phyloP scores from a whole-genome alignment of 805 yeast genomes.

The Saturnispora serradocipensis region DNA sequence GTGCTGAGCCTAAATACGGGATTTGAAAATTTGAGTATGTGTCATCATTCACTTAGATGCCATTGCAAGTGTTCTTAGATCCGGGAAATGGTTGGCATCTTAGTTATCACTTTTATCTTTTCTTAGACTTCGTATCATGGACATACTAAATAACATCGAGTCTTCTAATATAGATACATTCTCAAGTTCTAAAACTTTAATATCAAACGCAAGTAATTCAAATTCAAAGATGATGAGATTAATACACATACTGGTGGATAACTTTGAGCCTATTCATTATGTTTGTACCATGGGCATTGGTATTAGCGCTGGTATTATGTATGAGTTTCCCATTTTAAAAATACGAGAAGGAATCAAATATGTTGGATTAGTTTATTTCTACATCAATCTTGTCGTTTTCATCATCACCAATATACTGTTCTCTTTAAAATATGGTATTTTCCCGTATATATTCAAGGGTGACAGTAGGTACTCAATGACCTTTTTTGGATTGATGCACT shows the following conservation, averaged over 20 bases:
- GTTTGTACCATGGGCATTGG: constrained; percentile 84
- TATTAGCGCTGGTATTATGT: constrained; percentile 52
- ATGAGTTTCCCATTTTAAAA: constrained; percentile 56
- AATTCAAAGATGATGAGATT: not conserved
- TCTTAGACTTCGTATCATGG: not conserved
- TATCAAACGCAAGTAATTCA: not conserved
- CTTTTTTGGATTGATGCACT: constrained; percentile 24
- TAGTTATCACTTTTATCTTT: not conserved
- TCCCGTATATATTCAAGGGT: constrained; percentile 17
- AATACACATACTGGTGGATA: constrained; percentile 5
- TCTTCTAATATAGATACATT: not conserved
- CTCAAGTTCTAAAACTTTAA: not conserved
- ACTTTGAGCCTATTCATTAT: constrained; percentile 50
- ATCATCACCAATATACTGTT: constrained; percentile 35
- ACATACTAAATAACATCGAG: not conserved
- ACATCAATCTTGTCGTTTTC: constrained; percentile 42
- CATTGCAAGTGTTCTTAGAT: not conserved
- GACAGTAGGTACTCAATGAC: constrained; percentile 13
- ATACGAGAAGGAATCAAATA: constrained; percentile 20
- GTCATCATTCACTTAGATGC: not conserved
- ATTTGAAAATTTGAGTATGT: not conserved
- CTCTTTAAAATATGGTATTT: constrained; percentile 30
- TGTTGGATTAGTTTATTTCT: constrained; percentile 57
- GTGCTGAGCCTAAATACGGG: not conserved
- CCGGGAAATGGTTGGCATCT: not conserved